Percentiles rank a stretch among this genome's conserved stretches.
Conservation (phyloP, 495 filamentous ascomycete genomes). For the Aspergillus indologenus region DNA sequence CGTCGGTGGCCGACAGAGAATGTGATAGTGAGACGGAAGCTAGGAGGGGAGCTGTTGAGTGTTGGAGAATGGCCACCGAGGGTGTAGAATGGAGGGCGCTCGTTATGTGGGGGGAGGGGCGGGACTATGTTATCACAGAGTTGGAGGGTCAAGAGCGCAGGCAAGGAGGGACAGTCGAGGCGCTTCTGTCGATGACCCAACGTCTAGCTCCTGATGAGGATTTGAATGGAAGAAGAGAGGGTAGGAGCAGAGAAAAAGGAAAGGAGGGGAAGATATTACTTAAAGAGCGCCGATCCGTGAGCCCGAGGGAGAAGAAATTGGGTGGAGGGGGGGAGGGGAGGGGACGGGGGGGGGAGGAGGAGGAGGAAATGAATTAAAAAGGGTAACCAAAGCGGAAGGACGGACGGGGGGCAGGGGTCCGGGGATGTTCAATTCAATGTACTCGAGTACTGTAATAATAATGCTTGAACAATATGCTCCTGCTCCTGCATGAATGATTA, state of each 20-base stretch:
- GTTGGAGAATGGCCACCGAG: constrained; percentile 16
- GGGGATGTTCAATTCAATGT: constrained; percentile 21
- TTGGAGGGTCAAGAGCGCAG: constrained; percentile 25
- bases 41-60: constrained; percentile 18
- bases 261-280: constrained; percentile 22
- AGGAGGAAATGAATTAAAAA: constrained; percentile 25
- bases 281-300: no score
- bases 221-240: constrained; percentile 12
- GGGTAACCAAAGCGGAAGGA: constrained; percentile 22
- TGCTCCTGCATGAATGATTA: background rate
- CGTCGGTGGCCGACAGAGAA: constrained; percentile 47
- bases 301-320: constrained; percentile 17
- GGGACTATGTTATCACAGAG: constrained; percentile 33
- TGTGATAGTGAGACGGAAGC: constrained; percentile 22
- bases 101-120: constrained; percentile 8
- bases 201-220: constrained; percentile 24
- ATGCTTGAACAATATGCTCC: background rate
- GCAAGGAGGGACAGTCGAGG: constrained; percentile 18
- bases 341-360: constrained; percentile 19
- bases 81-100: constrained; percentile 17
- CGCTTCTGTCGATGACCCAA: constrained; percentile 19
- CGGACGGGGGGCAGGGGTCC: constrained; percentile 34
- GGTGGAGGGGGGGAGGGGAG: constrained; percentile 17
- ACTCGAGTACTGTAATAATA: constrained; percentile 6
- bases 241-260: constrained; percentile 26